Percentiles rank a stretch among this genome's conserved stretches.
Evolutionary conservation across 768 basidiomycete species (phyloP).

Genomic region (Leccinum subtestaceum): DNA sequence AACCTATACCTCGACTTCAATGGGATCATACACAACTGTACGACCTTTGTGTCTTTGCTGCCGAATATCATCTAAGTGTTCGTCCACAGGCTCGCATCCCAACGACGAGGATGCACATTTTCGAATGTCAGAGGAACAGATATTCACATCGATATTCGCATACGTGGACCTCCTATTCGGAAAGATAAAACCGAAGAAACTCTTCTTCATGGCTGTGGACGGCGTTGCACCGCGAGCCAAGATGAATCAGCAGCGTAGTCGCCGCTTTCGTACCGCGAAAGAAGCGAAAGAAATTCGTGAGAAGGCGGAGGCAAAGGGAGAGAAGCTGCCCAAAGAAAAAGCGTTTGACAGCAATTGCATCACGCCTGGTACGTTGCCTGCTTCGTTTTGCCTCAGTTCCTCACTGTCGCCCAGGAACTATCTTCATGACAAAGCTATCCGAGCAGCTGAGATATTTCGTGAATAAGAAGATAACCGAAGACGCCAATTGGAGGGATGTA

Average conservation of each 20-base stretch:
- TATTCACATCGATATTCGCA: constrained; percentile 93
- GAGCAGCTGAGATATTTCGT: constrained; percentile 93
- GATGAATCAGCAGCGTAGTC: constrained; percentile 97
- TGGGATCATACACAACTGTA: constrained; percentile 85
- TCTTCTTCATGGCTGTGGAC: constrained; percentile 99
- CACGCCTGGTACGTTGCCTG: constrained; percentile 75
- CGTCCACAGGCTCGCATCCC: constrained; percentile 76
- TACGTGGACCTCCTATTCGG: constrained; percentile 97
- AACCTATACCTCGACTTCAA: constrained; percentile 95
- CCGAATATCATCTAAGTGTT: background rate
- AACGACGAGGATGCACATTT: constrained; percentile 96
- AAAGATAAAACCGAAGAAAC: constrained; percentile 96
- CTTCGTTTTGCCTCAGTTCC: background rate
- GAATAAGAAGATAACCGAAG: constrained; percentile 97
- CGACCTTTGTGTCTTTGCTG: background rate
- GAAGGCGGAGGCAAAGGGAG: constrained; percentile 85
- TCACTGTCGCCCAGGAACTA: constrained; percentile 58
- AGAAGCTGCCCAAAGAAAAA: constrained; percentile 88
- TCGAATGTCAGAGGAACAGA: constrained; percentile 93
- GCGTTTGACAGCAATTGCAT: constrained; percentile 99
- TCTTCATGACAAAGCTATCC: constrained; percentile 93
- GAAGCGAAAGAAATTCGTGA: constrained; percentile 85
- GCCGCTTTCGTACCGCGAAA: constrained; percentile 92
- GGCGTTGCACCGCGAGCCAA: constrained; percentile 97
- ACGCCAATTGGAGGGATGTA: constrained; percentile 91